Evolutionary conservation across 83 land plant species (phyloP), one percentile per base, ranked within the genome.

Genomic region (Thuja plicata): DNA sequence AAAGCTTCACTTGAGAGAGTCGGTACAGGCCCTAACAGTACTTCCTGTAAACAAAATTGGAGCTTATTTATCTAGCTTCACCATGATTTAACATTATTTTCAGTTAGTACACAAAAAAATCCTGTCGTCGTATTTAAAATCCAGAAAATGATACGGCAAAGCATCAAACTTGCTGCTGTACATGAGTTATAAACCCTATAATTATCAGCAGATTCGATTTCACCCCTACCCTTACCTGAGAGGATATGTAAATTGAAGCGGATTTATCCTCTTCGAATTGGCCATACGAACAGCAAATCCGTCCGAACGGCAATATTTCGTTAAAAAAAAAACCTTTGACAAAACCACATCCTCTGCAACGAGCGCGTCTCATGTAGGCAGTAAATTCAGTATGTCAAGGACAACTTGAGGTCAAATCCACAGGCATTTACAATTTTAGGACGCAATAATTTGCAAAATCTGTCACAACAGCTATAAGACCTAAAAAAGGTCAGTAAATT

Each of bases 1-100:
- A 86, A 52, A 86, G 62, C 24, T 12, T 86, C 41, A 21, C 35
- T 32, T 16, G 87, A 86, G n/a, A 86, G 38, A 19, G 70, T 86
- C 37, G 87, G 87, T 37, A 86, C 87, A 27, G 87, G 87, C 38
- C 87, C 87, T 52, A 86, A 57, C 87, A 54, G 32, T 5, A 86
- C 41, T 86, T 86, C 87, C 87, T 86, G 70, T 43, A 27, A 45
- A 43, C 32, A n/a, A n/a, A 71, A 73, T 32, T n/a, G 32, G 15
- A 32, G 37, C 32, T 73, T n/a, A n/a, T n/a, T 73, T 3, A 32
- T 2, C 37, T n/a, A 73, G 13, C 37, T 32, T 73, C 70, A 60
- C 8, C 77, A 52, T 52, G 2, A 13, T 52, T 73, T 30, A 30
- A 32, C 12, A 12, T 73, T 73, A 60, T 60, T 60, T 60, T 60